Evolutionary conservation across 768 basidiomycete species (phyloP).

Genomic region (Chalciporus chontae): DNA sequence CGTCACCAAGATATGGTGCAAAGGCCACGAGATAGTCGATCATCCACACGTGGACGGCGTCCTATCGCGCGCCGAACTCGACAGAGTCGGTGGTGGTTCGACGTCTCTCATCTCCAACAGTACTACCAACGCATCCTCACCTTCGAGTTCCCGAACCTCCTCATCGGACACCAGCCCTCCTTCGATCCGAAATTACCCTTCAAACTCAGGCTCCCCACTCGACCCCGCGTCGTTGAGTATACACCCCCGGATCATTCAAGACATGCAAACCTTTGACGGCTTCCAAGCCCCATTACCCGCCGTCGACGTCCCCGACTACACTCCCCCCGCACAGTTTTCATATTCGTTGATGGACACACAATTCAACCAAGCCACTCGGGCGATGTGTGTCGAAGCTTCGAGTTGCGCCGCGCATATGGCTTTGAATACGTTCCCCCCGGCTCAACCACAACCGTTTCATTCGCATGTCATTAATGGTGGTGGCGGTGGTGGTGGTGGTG

Average conservation of each 20-base stretch:
- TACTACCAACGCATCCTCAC: not conserved
- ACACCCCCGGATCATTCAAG: conserved; percentile 45
- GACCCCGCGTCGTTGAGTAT: conserved; percentile 13
- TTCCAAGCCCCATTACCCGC: conserved; percentile 22
- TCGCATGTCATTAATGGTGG: not conserved
- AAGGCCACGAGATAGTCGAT: conserved; percentile 42
- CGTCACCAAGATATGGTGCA: conserved; percentile 39
- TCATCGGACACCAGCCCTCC: conserved; percentile 6
- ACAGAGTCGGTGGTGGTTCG: conserved; percentile 50
- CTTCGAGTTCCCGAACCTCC: conserved; percentile 3
- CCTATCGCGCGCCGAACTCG: conserved; percentile 45
- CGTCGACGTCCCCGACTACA: conserved; percentile 27
- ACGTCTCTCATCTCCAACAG: conserved; percentile 40
- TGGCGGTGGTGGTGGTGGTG: no score
- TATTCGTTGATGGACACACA: conserved; percentile 32
- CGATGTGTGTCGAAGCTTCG: conserved; percentile 16
- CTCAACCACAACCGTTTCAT: conserved; percentile 11
- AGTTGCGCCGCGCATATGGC: conserved; percentile 7
- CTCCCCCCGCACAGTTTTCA: conserved; percentile 24
- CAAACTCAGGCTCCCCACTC: conserved; percentile 1
- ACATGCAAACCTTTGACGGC: conserved; percentile 45
- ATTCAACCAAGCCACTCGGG: conserved; percentile 4
- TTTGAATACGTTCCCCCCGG: conserved; percentile 17
- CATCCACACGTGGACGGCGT: conserved; percentile 22
- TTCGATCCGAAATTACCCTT: conserved; percentile 14